Percentiles rank a stretch among this genome's conserved stretches.
phyloP scores from a whole-genome alignment of 257 asterid species.

The Capsicum rhomboideum region DNA sequence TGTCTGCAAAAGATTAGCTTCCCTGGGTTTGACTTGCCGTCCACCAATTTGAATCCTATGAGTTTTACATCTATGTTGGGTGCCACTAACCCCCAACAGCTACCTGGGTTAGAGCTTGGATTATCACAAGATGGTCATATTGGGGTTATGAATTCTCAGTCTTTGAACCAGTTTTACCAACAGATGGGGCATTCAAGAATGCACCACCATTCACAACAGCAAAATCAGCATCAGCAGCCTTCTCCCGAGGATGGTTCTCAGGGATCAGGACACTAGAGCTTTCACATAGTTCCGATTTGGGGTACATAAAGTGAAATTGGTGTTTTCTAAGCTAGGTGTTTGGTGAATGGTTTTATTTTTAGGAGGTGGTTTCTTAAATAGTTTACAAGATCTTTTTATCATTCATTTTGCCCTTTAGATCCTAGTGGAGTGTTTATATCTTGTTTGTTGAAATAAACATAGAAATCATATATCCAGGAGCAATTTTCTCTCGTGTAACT shows the following conservation, averaged over 20 bases:
- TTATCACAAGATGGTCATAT: conserved; percentile 58
- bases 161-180: conserved; percentile 56
- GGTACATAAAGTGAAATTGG: background rate
- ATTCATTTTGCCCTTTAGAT: background rate
- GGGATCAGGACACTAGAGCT: conserved; percentile 39
- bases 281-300: background rate
- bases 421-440: background rate
- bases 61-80: conserved; percentile 59
- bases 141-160: conserved; percentile 43
- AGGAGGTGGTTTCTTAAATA: background rate
- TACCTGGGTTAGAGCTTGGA: conserved; percentile 73
- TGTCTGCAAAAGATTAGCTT: conserved; percentile 46
- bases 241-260: conserved; percentile 50
- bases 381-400: background rate
- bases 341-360: background rate
- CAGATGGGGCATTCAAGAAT: conserved; percentile 39
- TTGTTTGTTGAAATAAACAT: background rate
- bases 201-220: conserved; percentile 11
- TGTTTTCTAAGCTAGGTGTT: background rate
- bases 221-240: background rate
- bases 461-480: background rate
- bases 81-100: background rate
- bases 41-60: conserved; percentile 36
- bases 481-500: background rate
- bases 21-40: conserved; percentile 48